Base-by-base conservation (phyloP, 768 basidiomycete genomes). In the Lentinula guzmanii region DNA sequence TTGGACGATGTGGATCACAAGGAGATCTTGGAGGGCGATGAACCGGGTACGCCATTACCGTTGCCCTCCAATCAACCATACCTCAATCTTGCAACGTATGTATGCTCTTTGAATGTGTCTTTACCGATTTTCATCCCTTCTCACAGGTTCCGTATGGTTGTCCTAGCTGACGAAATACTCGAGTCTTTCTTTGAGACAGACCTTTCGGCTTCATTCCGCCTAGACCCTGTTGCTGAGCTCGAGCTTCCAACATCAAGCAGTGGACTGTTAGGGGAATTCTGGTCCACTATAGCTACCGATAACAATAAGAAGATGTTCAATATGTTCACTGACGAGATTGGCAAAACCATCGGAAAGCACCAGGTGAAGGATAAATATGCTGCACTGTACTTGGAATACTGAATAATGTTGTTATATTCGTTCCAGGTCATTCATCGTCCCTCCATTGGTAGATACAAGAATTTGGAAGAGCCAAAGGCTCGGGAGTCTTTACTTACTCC, bases 111-210 rank as follows among this genome's bases (percentile, higher is more conserved):
- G 55, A 56, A 9, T 31, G 13, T 39, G 37, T 28, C 7, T 52
- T 57, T 18, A 51, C 21, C 43, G 4, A 37, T 45, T 52, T 55
- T 69, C 53, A 58, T 57, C 64, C 35, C 48, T 15, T 15, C n/a
- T 41, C 61, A 6, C 65, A 93, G 93, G 7, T 99, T 99, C 86
- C 87, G 97, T 6, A 99, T 98, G 97, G 96, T 98, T 43, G 91
- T 99, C 4, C 81, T 99, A 8, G 95, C 96, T 1, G 97, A 98
- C 65, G 95, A 98, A 71, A 81, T 98, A 31, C 83, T 99, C 28
- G 97, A 99, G 71, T 89, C 91, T 1, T 99, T 99, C 81, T 99
- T 98, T 68, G 95, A 94, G 68, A 85, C 89, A 0, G 97, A 98
- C 71, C 78, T 99, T 63, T 86, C 92, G 0, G 85, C 83, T 1